Evolutionary conservation across 306 rosid genomes (phyloP).

Genomic region (Acacia acuminata): DNA sequence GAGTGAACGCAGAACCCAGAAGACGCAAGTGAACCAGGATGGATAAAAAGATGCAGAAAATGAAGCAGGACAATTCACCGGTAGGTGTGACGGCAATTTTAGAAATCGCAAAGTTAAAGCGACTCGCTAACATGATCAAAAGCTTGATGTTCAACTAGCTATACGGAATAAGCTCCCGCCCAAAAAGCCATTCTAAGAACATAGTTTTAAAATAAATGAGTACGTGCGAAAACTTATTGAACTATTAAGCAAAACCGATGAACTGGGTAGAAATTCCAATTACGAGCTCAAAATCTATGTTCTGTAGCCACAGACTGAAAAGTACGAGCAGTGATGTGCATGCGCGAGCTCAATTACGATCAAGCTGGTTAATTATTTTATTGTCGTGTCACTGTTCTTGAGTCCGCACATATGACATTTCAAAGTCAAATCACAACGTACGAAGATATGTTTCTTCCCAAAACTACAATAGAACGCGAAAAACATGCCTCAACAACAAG

Average conservation of each 20-base stretch:
- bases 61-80: too few species aligned
- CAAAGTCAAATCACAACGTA: neutral
- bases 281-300: neutral
- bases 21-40: neutral
- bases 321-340: neutral
- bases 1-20: neutral
- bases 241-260: too few species aligned
- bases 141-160: neutral
- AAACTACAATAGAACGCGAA: conserved; percentile 32
- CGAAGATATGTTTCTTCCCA: conserved; percentile 26
- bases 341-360: neutral
- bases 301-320: neutral
- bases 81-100: too few species aligned
- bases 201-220: neutral
- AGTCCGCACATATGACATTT: conserved; percentile 25
- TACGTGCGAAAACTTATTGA: neutral
- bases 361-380: conserved; percentile 17
- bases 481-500: conserved; percentile 45
- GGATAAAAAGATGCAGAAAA: too few species aligned
- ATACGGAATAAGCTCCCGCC: neutral
- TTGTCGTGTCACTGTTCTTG: conserved; percentile 17
- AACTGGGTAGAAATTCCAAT: neutral
- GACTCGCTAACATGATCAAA: neutral
- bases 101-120: neutral
- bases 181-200: neutral